These are phyloP conservation scores for Teunomyces gatunensis DNA, from an alignment of 805 yeast species.

Conservation along the genomic window DNA sequence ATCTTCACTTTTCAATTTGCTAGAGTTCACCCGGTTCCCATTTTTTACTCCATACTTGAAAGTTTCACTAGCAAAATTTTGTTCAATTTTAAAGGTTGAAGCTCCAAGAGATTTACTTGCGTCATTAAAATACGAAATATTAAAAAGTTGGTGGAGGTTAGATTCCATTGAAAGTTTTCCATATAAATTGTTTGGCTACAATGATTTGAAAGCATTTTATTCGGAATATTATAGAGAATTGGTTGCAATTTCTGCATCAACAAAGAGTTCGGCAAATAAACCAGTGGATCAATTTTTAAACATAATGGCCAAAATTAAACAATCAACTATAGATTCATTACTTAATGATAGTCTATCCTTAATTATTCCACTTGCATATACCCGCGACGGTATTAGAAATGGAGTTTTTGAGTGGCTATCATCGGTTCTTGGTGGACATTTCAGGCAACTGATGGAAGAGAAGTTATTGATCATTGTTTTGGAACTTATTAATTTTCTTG, in stretches of 20 bases:
- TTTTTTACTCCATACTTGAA: conserved; percentile 30
- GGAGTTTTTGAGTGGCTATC: conserved; percentile 22
- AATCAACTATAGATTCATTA: conserved; percentile 15
- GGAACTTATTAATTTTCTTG: conserved; percentile 39
- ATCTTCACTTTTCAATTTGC: conserved; percentile 38
- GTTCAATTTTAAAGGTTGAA: conserved; percentile 12
- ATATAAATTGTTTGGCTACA: conserved; percentile 36
- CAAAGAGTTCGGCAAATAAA: conserved; percentile 12
- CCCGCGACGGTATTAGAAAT: conserved; percentile 36
- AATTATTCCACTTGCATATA: conserved; percentile 45
- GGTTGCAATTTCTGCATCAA: conserved; percentile 31
- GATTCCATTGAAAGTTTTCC: conserved; percentile 40
- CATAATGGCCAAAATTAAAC: conserved; percentile 14
- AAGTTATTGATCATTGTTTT: conserved; percentile 31
- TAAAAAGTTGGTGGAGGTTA: conserved; percentile 45
- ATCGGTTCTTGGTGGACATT: conserved; percentile 15
- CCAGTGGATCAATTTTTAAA: conserved; percentile 4
- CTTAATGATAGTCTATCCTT: conserved; percentile 33
- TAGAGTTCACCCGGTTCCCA: conserved; percentile 37
- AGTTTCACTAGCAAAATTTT: conserved; percentile 22
- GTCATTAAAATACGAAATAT: conserved; percentile 29
- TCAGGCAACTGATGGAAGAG: conserved; percentile 19
- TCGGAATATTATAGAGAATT: conserved; percentile 33
- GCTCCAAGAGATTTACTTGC: conserved; percentile 24
- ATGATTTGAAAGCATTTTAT: conserved; percentile 26